Evolutionary conservation across 1,284 basidiomycete genomes (phyloP).

Genomic region (Leccinum subfulvum): DNA sequence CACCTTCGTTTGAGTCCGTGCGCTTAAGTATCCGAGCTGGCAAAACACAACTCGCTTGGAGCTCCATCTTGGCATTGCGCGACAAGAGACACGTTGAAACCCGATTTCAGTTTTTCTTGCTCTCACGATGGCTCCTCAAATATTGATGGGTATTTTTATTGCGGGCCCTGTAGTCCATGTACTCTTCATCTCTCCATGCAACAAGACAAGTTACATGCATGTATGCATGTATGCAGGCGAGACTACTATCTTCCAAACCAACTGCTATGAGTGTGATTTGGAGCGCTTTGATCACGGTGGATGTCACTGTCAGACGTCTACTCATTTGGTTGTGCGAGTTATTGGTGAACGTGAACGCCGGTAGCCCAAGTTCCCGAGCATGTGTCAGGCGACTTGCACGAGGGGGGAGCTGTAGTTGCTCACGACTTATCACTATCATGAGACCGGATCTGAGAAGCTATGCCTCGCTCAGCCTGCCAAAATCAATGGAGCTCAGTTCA

Average conservation of each 20-base stretch:
- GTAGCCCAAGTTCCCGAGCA: conserved; percentile 13
- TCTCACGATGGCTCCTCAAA: background rate
- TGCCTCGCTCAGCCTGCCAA: background rate
- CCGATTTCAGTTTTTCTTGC: conserved; percentile 12
- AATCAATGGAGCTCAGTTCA: background rate
- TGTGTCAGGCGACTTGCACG: conserved; percentile 15
- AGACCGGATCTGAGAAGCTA: background rate
- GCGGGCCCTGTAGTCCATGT: conserved; percentile 13
- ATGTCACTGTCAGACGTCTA: background rate
- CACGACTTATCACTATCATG: conserved; percentile 19
- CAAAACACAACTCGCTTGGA: conserved; percentile 15
- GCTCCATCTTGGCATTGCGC: background rate
- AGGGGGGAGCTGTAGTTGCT: conserved; percentile 19
- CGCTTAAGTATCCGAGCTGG: conserved; percentile 22
- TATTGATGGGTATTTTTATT: conserved; percentile 2
- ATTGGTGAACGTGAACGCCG: background rate
- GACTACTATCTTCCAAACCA: background rate
- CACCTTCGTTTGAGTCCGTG: conserved; percentile 17
- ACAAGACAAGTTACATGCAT: conserved; percentile 10
- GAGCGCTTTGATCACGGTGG: background rate
- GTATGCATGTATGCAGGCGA: background rate
- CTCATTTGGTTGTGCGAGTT: background rate
- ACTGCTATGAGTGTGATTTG: background rate
- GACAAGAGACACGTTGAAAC: conserved; percentile 5
- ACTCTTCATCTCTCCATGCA: conserved; percentile 15